phyloP scores from a whole-genome alignment of 495 filamentous ascomycete genomes.

The Oidiodendron maius region DNA sequence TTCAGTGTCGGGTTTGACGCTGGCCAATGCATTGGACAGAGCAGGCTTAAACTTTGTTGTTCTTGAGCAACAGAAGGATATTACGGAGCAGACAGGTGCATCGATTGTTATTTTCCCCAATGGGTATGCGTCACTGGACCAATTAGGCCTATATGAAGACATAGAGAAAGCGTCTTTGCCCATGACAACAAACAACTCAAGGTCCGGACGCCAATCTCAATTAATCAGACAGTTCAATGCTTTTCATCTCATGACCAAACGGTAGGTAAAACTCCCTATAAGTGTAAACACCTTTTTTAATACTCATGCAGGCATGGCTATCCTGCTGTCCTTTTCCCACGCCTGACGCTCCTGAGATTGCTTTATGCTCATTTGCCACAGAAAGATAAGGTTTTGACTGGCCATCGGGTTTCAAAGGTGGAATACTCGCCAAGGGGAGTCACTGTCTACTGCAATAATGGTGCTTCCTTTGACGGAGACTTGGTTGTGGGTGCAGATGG shows the following conservation, averaged over 20 bases:
- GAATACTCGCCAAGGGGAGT: conserved; percentile 15
- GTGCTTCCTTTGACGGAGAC: conserved; percentile 32
- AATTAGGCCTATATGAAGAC: not conserved
- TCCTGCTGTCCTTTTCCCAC: not conserved
- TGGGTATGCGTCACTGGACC: not conserved
- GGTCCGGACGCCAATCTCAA: not conserved
- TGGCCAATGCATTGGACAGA: conserved; percentile 38
- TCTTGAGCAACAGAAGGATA: conserved; percentile 31
- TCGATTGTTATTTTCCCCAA: no score
- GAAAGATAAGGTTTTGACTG: not conserved
- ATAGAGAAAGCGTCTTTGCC: no score
- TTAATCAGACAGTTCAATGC: conserved; percentile 19
- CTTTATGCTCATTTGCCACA: not conserved
- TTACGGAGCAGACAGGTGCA: conserved; percentile 12
- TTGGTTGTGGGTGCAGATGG: conserved; percentile 51
- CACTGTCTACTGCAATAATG: conserved; percentile 32
- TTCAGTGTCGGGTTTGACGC: conserved; percentile 40
- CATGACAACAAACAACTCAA: no score
- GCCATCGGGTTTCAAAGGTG: not conserved
- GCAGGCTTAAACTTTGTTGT: conserved; percentile 42
- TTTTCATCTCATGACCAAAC: conserved; percentile 1
- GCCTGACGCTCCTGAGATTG: not conserved
- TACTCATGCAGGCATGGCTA: not conserved
- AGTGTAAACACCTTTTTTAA: no score
- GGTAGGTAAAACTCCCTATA: no score